Base-by-base conservation (phyloP, 2,329 filamentous ascomycete genomes). In the Xylariales sp. region DNA sequence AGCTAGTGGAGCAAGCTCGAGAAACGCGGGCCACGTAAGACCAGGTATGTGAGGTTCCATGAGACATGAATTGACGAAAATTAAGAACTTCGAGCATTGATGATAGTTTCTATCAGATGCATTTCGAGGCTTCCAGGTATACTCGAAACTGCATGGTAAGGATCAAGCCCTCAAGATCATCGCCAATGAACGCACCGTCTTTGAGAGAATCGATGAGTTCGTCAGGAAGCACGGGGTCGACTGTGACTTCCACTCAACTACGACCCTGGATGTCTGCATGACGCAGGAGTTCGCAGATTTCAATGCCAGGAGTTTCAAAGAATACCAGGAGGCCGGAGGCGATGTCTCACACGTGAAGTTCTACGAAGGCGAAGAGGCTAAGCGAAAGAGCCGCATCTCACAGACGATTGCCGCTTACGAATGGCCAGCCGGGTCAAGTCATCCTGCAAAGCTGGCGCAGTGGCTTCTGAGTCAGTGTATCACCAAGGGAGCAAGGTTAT, bases 361-460 rank as follows among this genome's bases (percentile, higher is more conserved):
- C 39, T 63, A 62, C 38, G 48, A 60, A 21, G 64, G 60, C 14
- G 52, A 62, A n/a, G 61, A 67, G 31, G 66, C 66, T 4, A 49
- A 47, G 32, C 30, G 31, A 6, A 57, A 51, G 38, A 69, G 67
- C 0, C 54, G 62, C 19, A 55, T 71, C 5, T 34, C 48, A 4
- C 51, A 50, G 2, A 62, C 63, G 0, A 38, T 69, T 10, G 59
- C 63, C n/a, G 69, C 69, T 6, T 73, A 72, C 41, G 68, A 72
- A 44, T 73, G 69, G 69, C 65, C 68, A 4, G 69, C 67, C 12
- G 69, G 65, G 4, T 70, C 66, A 4, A 66, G 57, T 23, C 69
- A 72, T 48, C 69, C 69, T 4, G 68, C 68, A 5, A 72, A 71
- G 45, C 49, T 73, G 15, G 62, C 64, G 1, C 69, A 72, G n/a